phyloP scores from a whole-genome alignment of 495 filamentous ascomycete genomes.

The Aspergillus cavernicola region DNA sequence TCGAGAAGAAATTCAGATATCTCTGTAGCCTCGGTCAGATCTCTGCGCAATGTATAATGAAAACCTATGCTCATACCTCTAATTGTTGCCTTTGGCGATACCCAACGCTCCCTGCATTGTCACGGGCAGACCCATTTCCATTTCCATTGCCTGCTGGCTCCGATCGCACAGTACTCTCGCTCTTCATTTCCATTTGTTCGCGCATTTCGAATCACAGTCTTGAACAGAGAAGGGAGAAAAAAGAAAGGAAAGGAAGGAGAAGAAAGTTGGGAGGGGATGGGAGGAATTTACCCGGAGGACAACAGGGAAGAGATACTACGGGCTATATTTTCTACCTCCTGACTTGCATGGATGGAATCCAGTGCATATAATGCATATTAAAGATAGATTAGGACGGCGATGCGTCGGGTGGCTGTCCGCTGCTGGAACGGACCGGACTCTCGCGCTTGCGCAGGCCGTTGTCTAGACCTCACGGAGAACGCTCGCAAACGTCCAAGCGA shows the following conservation, averaged over 20 bases:
- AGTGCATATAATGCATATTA: too few relatives aligned
- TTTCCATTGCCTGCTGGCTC: background rate
- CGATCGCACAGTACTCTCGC: background rate
- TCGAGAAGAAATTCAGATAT: slow-evolving; percentile 37
- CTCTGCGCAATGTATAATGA: background rate
- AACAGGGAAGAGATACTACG: too few relatives aligned
- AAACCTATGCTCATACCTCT: slow-evolving; percentile 14
- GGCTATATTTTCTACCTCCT: too few relatives aligned
- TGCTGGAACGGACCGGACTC: too few relatives aligned
- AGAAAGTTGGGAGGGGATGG: slow-evolving; percentile 5
- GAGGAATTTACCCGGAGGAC: background rate
- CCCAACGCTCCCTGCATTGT: background rate
- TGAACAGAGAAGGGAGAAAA: background rate
- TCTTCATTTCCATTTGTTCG: background rate
- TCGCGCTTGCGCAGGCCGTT: too few relatives aligned
- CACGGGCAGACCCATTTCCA: too few relatives aligned
- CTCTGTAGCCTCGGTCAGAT: slow-evolving; percentile 16
- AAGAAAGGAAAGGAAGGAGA: background rate
- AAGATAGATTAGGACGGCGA: too few relatives aligned
- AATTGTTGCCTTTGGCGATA: slow-evolving; percentile 25
- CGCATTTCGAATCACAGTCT: background rate
- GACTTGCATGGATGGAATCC: too few relatives aligned
- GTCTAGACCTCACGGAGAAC: too few relatives aligned
- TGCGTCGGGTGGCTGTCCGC: too few relatives aligned
- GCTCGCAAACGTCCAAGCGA: too few relatives aligned